Evolutionary conservation across 441 rosid genomes (phyloP), one percentile per base, ranked within the genome.

Genomic region (Gossypium trilobum): DNA sequence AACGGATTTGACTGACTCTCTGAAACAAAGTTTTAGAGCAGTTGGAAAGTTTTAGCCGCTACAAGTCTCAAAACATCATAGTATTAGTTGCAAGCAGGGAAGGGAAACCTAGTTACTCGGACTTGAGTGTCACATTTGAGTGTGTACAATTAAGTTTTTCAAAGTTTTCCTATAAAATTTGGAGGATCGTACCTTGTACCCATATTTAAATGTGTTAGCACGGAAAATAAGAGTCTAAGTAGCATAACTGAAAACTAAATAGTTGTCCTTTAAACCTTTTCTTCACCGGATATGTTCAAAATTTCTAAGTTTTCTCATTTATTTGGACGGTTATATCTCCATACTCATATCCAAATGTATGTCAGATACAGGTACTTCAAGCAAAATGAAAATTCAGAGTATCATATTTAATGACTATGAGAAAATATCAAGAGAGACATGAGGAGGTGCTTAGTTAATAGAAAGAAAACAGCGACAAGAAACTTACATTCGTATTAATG

Each of bases 1-100:
- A 66, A 89, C 2, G 22, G 93, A 89, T 81, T 79, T 85, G 39
- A 82, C 36, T 20, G 81, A 63, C 23, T 68, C 33, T 71, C 92
- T 88, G 86, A 81, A 80, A 56, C 16, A 39, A 27, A 4, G 51
- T 13, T 71, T 33, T 58, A 13, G 29, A 10, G 16, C 31, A 33
- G 20, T 52, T 68, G 68, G 5, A 72, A 60, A 16, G 2, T 48
- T 16, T 71, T 73, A 64, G 51, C 62, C 36, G 19, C 13, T 66
- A 50, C 5, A 56, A 73, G 46, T 20, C 11, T 17, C 13, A 57
- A 70, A 79, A 22, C 42, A 58, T 25, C 48, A 27, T 3, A 56
- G 6, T 62, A 25, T 2, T 56, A 29, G 19, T 25, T 8, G 27
- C 16, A 23, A 61, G 60, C 31, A 22, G 66, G 2, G 14, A 10